Conservation (phyloP, 1,284 basidiomycete genomes). For the Inonotus obliquus region DNA sequence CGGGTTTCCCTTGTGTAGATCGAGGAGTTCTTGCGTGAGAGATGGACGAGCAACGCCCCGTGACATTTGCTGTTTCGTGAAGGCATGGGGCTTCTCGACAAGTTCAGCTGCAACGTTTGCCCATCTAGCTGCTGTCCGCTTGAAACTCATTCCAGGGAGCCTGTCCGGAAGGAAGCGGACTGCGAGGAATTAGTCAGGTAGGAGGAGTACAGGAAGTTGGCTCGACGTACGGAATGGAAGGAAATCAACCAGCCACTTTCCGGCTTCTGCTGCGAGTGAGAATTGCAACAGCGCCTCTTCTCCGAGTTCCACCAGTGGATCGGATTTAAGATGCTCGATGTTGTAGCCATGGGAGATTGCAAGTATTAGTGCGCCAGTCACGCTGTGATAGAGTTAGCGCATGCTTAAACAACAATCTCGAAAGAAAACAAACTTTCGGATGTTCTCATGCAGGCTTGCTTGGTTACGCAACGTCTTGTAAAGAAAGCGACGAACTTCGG, state of each 20-base stretch:
- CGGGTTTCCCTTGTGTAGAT: constrained; percentile 1
- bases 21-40: constrained; percentile 10
- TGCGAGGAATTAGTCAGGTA: neutral
- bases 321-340: constrained; percentile 12
- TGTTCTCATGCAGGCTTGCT: constrained; percentile 9
- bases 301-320: constrained; percentile 14
- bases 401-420: neutral
- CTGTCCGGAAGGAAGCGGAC: constrained; percentile 19
- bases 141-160: constrained; percentile 19
- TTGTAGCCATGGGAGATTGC: constrained; percentile 21
- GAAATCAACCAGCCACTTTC: constrained; percentile 21
- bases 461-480: constrained; percentile 6
- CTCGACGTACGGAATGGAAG: constrained; percentile 16
- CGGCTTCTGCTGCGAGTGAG: constrained; percentile 18
- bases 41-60: constrained; percentile 11
- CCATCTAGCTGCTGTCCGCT: constrained; percentile 7
- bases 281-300: constrained; percentile 17
- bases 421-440: constrained; percentile 2
- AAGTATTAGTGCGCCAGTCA: constrained; percentile 17
- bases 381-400: neutral
- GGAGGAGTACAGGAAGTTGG: neutral
- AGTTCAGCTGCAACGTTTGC: constrained; percentile 6
- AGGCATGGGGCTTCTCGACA: constrained; percentile 15
- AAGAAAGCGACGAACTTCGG: constrained; percentile 14
- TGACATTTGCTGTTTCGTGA: constrained; percentile 14